These are phyloP conservation scores for Geranium brycei DNA, from an alignment of 345 rosid species.

Conservation along the genomic window DNA sequence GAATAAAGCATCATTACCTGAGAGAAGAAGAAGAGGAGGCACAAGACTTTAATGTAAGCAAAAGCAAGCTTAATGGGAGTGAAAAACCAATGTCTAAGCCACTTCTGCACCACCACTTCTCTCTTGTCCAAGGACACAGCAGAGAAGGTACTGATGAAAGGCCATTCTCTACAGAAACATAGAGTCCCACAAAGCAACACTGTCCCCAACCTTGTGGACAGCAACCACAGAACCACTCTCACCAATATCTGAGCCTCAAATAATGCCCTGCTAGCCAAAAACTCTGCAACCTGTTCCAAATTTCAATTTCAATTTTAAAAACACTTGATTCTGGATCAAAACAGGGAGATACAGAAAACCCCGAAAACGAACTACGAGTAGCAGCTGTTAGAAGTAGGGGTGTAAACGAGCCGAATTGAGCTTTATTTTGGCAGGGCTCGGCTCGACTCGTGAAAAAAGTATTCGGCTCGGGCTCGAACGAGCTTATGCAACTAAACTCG, in stretches of 20 bases:
- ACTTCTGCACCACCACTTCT: slow-evolving; percentile 43
- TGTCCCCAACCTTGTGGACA: slow-evolving; percentile 64
- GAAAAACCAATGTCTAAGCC: slow-evolving; percentile 29
- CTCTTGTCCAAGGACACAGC: slow-evolving; percentile 39
- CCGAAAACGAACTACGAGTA: too few species aligned
- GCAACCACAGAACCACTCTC: slow-evolving; percentile 30
- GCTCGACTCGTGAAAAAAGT: too few species aligned
- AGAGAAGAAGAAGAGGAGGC: slow-evolving; percentile 40
- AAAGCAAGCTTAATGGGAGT: slow-evolving; percentile 46
- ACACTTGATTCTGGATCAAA: too few species aligned
- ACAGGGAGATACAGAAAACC: too few species aligned
- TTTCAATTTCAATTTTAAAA: too few species aligned
- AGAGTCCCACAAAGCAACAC: slow-evolving; percentile 51
- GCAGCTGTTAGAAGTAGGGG: too few species aligned
- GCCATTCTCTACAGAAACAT: slow-evolving; percentile 34
- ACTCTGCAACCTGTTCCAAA: slow-evolving; percentile 29
- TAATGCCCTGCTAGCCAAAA: slow-evolving; percentile 13
- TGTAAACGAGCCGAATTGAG: too few species aligned
- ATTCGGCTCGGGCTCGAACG: too few species aligned
- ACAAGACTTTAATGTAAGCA: slow-evolving; percentile 23
- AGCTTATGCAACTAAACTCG: too few species aligned
- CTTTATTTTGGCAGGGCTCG: too few species aligned
- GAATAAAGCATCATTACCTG: slow-evolving; percentile 25
- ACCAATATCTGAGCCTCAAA: slow-evolving; percentile 17
- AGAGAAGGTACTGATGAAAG: slow-evolving; percentile 34